Base-by-base conservation (phyloP, 2,329 filamentous ascomycete species). In the Cytospora mali region DNA sequence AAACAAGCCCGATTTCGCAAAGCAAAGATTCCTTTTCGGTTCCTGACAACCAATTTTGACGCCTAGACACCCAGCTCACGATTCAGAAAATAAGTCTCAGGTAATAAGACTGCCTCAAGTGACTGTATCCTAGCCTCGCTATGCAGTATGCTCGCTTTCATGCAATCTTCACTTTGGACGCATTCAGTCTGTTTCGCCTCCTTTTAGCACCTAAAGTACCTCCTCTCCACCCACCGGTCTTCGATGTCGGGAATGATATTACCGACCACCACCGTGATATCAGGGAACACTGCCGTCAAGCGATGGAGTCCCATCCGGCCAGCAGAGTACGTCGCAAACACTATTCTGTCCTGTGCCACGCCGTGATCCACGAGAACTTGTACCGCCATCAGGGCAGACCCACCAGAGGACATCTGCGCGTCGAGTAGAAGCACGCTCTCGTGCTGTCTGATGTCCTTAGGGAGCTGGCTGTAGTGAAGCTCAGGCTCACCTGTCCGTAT, bases 301-400 rank as follows among this genome's bases (percentile, higher is more conserved):
- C 95, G 84, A 72, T 95, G 92, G 66, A 98, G 75, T 0, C 93
- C 95, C 69, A 91, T 86, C 67, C 88, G 88, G 10, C 94, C 94
- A 4, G 93, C 94, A 67, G 92, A 90, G 73, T 96, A 97, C 4
- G 94, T 97, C 46, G 96, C 93, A 73, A 98, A 89, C 35, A 97
- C 91, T 67, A 99, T 97, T 67, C 84, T 88, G 52, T 92, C 85
- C 72, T 95, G 88, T 6, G 86, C 79, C 7, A 98, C 93, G 13
- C 95, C 95, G 72, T 98, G 93, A 74, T 99, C 95, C 18, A 97
- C 87, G 58, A 99, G 80, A n/a, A 98, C 92, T 71, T 95, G 90
- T 49, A 98, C 93, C 0, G 95, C 93, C 95, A 99, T 99, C 62
- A 99, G 79, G 1, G 86, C 86, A 18, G 87, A 85, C 39, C 93